Base-by-base conservation (phyloP, 2,329 filamentous ascomycete species). In the Trichophyton schoenleinii region DNA sequence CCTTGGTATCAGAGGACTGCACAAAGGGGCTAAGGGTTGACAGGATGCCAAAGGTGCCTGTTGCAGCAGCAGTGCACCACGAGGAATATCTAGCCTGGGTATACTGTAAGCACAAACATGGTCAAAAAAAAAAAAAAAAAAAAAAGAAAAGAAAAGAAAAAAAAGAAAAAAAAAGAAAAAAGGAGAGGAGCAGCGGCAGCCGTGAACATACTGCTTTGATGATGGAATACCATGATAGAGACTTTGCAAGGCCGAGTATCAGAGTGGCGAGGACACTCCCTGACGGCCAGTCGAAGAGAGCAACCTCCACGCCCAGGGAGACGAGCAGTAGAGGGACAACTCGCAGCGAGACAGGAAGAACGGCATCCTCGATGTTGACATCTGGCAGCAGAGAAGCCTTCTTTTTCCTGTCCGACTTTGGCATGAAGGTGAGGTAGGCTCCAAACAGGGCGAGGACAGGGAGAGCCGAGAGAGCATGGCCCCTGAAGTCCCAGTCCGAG, bases 391-490 rank as follows among this genome's bases (percentile, higher is more conserved):
- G 44, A 36, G 34, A 36, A 8, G 11, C 34, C n/a, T 36, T 52
- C 22, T 42, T 3, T 2, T n/a, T 59, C 22, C 57, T 61, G 28
- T 28, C 58, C 7, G 28, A 31, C 53, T 48, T 63, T 8, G 60
- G 61, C 13, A 59, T 64, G 20, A 67, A 61, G 5, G 67, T 61
- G 8, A 66, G 60, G 53, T 73, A 78, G 4, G 68, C 62, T 1
- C 67, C n/a, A 0, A 75, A 64, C 9, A 75, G 62, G 6, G 65
- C 68, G 13, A 53, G 57, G 0, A 71, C 63, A 0, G 73, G 68
- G 36, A 75, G 61, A 0, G 63, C 46, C 0, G 73, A 73, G 3
- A 72, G 13, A 48, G 64, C 55, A 64, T 64, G 55, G 61, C 60
- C 60, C 42, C 46, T 22, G 3, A 69, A 55, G 41, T 70, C 65